phyloP scores from a whole-genome alignment of 2,329 filamentous ascomycete genomes.

The Arthrobotrys conoides region DNA sequence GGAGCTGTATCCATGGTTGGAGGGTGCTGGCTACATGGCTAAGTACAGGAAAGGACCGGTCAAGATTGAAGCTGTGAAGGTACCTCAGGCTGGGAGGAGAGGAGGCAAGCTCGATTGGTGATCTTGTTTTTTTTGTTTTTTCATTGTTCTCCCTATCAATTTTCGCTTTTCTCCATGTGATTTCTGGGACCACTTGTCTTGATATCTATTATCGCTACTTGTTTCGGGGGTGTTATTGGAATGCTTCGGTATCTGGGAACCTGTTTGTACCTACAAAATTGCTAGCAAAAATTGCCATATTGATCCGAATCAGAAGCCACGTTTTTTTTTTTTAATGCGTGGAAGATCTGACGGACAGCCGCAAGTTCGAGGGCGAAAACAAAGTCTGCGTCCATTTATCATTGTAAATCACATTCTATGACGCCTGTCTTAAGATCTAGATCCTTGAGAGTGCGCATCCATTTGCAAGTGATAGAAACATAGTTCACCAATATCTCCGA shows the following conservation, averaged over 20 bases:
- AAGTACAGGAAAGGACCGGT: conserved; percentile 72
- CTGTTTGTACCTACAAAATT: conserved; percentile 25
- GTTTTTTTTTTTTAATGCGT: conserved; percentile 13
- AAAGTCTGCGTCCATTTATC: conserved; percentile 6
- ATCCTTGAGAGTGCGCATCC: too few species aligned
- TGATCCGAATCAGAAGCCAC: conserved; percentile 10
- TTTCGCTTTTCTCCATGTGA: background rate
- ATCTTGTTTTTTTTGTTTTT: background rate
- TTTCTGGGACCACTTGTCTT: background rate
- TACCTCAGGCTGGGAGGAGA: conserved; percentile 57
- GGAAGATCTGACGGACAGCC: background rate
- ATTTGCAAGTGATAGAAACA: too few species aligned
- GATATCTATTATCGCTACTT: background rate
- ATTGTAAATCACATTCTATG: conserved; percentile 6
- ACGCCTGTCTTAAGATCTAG: background rate
- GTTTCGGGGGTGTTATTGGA: conserved; percentile 11
- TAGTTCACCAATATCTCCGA: background rate
- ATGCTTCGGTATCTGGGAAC: background rate
- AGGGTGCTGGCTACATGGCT: conserved; percentile 83
- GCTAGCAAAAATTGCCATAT: conserved; percentile 28
- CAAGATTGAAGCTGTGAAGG: conserved; percentile 73
- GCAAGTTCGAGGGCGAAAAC: background rate
- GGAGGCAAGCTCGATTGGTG: conserved; percentile 51
- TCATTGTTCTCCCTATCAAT: background rate
- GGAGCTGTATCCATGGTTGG: conserved; percentile 87